Evolutionary conservation across 192 early-diverging fungal species (phyloP), one percentile per base, ranked within the genome.

Genomic region (Backusella tarrabulga): DNA sequence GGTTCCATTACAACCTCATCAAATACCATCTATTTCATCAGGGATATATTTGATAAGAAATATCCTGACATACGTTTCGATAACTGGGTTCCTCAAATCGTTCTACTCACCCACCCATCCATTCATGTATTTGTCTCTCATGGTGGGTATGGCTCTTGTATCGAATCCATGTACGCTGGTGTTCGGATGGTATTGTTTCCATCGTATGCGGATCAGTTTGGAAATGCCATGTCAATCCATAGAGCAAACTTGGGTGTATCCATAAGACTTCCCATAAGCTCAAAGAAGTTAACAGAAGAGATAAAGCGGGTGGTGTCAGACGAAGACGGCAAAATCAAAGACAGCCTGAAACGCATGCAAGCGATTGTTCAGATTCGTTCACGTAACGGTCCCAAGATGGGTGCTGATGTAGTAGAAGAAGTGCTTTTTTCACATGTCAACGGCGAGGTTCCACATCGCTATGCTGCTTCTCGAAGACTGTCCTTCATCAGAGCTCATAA

Each of bases 61-160:
- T 4, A 52, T 17, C 46, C 46, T 17, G 11, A 23, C 46, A 44
- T 56, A 23, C 52, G 52, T 8, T 56, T 83, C 14, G 23, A 26
- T 2, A 15, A n/a, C 12, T 83, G 75, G 74, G 76, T 76, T 2
- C 81, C 80, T 5, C 83, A 85, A 52, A 75, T 72, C n/a, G 67
- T 78, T 3, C 42, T 80, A 19, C 34, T 83, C 2, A 40, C 56
- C 17, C 84, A 85, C 68, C 32, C 72, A 17, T 72, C 76, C 0
- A 76, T 44, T 3, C 29, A 40, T 34, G 0, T 78, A 5, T 85
- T 83, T 52, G 19, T 85, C 14, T 76, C 74, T 3, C 78, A 85
- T 9, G 75, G 75, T 8, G 83, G 81, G 0, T 23, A 54, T 7
- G 68, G 50, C 4, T 83, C 81, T 26, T 23, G 75, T 11, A 32